Evolutionary conservation across 148 eudicot species (phyloP), one percentile per base, ranked within the genome.

Genomic region (Spergularia marina): DNA sequence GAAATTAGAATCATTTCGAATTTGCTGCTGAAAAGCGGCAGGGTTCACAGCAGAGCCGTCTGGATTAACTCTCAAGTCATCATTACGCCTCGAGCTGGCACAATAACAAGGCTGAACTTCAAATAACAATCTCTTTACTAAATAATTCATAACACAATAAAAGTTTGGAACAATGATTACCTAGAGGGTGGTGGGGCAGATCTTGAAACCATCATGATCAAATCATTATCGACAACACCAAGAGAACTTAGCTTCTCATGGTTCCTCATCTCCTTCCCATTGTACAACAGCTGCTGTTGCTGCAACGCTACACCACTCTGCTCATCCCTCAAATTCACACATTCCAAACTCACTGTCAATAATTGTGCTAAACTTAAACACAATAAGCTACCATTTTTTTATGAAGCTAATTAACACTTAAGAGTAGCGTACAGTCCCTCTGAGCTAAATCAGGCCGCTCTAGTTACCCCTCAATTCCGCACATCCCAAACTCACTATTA

Each of bases 31-130:
- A 79, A 95, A 92, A 40, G 96, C 96, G 69, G 90, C 88, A 82
- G 99, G 99, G 68, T 95, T 89, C 39, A 88, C 92, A 39, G 99
- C 99, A 73, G 99, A 95, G n/a, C 99, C 99, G 83, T 95, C 99
- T 52, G 91, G 88, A 79, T 89, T 92, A 63, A 95, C 76, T 63
- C 87, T 68, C 78, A 85, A 70, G 62, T 82, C 83, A 77, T 74
- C 87, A 52, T 52, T 69, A 52, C 81, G 62, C 61, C 93, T 73
- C 63, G 85, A 85, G 54, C 98, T 95, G 85, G 58, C 77, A 78
- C 18, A 68, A 53, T 40, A 62, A 34, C 60, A 53, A 34, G 39
- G 12, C 44, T 61, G 53, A 9, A 70, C 30, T 70, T 70, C 73
- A 70, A 53, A 53, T 14, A 53, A 25, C 20, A 30, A 16, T 53